These are phyloP conservation scores for Leccinellum rugosiceps DNA, from an alignment of 768 basidiomycete genomes.

Conservation along the genomic window DNA sequence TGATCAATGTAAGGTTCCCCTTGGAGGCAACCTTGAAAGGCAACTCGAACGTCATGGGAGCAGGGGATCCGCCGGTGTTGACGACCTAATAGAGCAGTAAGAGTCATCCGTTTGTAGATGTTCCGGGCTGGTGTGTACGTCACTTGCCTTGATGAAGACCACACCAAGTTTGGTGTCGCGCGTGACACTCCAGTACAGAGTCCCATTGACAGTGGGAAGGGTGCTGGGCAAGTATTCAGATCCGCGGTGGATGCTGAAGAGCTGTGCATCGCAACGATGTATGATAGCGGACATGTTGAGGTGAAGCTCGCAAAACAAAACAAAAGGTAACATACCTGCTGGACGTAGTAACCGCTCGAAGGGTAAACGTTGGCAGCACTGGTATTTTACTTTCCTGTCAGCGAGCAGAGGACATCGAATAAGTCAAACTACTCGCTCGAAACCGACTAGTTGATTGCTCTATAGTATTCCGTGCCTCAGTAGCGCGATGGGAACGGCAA, in stretches of 20 bases:
- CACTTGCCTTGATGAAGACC: slow-evolving; percentile 54
- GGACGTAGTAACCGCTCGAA: slow-evolving; percentile 60
- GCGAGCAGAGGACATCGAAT: background rate
- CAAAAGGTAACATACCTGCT: slow-evolving; percentile 42
- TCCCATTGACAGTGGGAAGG: slow-evolving; percentile 44
- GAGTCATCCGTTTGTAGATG: background rate
- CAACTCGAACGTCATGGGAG: slow-evolving; percentile 45
- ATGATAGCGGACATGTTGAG: background rate
- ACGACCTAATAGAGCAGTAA: slow-evolving; percentile 39
- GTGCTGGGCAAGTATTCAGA: slow-evolving; percentile 62
- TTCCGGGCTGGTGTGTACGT: background rate
- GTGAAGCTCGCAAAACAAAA: too few species aligned
- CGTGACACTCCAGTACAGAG: slow-evolving; percentile 61
- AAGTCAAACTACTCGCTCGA: slow-evolving; percentile 42
- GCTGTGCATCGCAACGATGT: slow-evolving; percentile 30
- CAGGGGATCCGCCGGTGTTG: slow-evolving; percentile 42
- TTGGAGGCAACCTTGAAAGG: slow-evolving; percentile 47
- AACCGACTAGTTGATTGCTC: slow-evolving; percentile 55
- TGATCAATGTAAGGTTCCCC: background rate
- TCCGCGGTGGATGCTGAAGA: slow-evolving; percentile 60
- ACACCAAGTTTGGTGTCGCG: slow-evolving; percentile 18
- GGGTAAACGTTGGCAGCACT: slow-evolving; percentile 50
- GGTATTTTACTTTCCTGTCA: background rate
- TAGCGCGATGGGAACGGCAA: background rate
- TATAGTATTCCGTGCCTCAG: background rate